These are phyloP conservation scores for Escallonia rubra DNA, from an alignment of 129 eudicot genomes.

Conservation along the genomic window DNA sequence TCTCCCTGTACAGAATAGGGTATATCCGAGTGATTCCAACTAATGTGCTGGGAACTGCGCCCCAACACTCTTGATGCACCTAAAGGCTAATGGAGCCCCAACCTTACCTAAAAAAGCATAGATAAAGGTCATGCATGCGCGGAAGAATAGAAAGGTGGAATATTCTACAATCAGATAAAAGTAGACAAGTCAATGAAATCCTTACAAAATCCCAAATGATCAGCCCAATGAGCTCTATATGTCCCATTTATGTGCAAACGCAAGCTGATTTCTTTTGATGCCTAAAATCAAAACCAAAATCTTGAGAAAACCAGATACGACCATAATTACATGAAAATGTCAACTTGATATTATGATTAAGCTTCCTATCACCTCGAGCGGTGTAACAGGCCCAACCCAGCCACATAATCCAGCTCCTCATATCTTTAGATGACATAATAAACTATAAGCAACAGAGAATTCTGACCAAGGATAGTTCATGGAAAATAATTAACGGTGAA, in stretches of 20 bases:
- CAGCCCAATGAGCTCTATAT: slow-evolving; percentile 95
- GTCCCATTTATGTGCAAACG: slow-evolving; percentile 83
- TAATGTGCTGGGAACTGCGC: slow-evolving; percentile 66
- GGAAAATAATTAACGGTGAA: slow-evolving; percentile 4
- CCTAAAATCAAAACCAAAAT: slow-evolving; percentile 39
- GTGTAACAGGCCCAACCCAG: slow-evolving; percentile 87
- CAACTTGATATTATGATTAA: background rate
- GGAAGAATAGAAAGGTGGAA: too few species aligned
- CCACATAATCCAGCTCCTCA: slow-evolving; percentile 82
- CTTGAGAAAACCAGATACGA: background rate
- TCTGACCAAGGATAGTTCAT: background rate
- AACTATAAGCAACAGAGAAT: slow-evolving; percentile 24
- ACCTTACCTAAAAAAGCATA: too few species aligned
- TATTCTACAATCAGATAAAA: too few species aligned
- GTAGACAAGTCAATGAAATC: slow-evolving; percentile 63
- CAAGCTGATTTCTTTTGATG: slow-evolving; percentile 47
- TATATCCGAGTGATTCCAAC: slow-evolving; percentile 77
- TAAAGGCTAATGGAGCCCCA: too few species aligned
- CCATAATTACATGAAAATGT: too few species aligned
- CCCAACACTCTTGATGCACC: slow-evolving; percentile 84
- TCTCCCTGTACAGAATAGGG: slow-evolving; percentile 85
- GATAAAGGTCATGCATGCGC: too few species aligned
- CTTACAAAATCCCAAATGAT: slow-evolving; percentile 92
- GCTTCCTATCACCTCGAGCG: slow-evolving; percentile 61
- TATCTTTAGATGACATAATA: slow-evolving; percentile 51